Percentiles rank a stretch among this genome's conserved stretches.
These are phyloP conservation scores for Pistacia atlantica DNA, from an alignment of 345 rosid species.

Conservation along the genomic window DNA sequence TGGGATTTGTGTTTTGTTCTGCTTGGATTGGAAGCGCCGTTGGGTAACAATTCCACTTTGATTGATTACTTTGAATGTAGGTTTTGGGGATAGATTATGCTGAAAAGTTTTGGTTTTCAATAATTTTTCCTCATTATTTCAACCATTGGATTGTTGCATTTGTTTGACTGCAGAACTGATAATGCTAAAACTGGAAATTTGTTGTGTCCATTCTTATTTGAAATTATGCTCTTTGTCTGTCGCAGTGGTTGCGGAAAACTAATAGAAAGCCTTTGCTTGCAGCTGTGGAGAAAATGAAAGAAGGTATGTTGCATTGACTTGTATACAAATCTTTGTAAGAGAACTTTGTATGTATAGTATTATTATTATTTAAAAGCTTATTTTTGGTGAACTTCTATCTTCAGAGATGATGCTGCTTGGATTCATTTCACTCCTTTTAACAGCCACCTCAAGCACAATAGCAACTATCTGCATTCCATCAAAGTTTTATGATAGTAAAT, in stretches of 20 bases:
- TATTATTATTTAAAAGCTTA: not conserved
- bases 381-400: slow-evolving; percentile 19
- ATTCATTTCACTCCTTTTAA: slow-evolving; percentile 89
- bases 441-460: slow-evolving; percentile 81
- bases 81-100: not conserved
- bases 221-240: slow-evolving; percentile 21
- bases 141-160: not conserved
- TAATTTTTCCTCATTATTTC: not conserved
- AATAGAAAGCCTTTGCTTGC: slow-evolving; percentile 79
- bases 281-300: slow-evolving; percentile 95
- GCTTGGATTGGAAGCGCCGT: not conserved
- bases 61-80: not conserved
- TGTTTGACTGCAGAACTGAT: not conserved
- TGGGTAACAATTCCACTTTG: not conserved
- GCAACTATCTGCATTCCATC: slow-evolving; percentile 87
- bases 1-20: not conserved
- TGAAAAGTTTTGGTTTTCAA: not conserved
- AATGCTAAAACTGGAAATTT: not conserved
- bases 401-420: slow-evolving; percentile 98
- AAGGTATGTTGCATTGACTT: slow-evolving; percentile 49
- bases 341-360: slow-evolving; percentile 3
- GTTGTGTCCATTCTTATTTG: not conserved
- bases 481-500: slow-evolving; percentile 68
- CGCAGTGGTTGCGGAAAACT: slow-evolving; percentile 81
- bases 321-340: not conserved